Evolutionary conservation across 768 basidiomycete species (phyloP).

Genomic region (Lyophyllum decastes): DNA sequence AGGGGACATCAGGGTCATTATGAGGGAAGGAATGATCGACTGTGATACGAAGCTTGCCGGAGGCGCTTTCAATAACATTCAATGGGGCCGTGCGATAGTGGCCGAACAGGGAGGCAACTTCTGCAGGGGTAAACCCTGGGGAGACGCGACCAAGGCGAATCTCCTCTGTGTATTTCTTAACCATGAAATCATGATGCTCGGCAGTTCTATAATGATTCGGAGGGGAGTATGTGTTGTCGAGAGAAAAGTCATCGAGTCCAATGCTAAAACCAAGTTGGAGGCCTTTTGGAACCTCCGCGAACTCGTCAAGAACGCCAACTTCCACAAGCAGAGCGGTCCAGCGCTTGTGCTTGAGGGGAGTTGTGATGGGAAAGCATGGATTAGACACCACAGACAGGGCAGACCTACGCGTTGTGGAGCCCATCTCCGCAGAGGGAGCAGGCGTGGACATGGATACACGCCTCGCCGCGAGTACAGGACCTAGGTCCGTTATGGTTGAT

Average conservation of each 20-base stretch:
- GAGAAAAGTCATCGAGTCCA: background rate
- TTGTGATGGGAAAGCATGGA: conserved; percentile 15
- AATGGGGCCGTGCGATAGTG: background rate
- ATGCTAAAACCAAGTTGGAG: background rate
- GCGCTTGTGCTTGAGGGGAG: conserved; percentile 10
- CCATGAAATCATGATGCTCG: background rate
- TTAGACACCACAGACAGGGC: background rate
- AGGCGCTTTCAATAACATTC: background rate
- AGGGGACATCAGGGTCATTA: background rate
- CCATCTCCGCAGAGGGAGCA: conserved; percentile 17
- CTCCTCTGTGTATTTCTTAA: background rate
- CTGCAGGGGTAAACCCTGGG: background rate
- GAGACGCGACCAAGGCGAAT: background rate
- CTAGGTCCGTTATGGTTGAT: background rate
- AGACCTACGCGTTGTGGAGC: conserved; percentile 12
- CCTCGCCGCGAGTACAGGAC: background rate
- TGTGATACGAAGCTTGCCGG: background rate
- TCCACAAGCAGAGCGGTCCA: conserved; percentile 10
- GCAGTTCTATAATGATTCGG: background rate
- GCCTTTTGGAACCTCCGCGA: background rate
- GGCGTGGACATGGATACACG: conserved; percentile 8
- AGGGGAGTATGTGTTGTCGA: background rate
- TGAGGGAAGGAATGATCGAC: conserved; percentile 2
- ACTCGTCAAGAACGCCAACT: background rate
- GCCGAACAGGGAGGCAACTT: background rate